Conservation (phyloP, 116 monocot species). For the Zostera marina region DNA sequence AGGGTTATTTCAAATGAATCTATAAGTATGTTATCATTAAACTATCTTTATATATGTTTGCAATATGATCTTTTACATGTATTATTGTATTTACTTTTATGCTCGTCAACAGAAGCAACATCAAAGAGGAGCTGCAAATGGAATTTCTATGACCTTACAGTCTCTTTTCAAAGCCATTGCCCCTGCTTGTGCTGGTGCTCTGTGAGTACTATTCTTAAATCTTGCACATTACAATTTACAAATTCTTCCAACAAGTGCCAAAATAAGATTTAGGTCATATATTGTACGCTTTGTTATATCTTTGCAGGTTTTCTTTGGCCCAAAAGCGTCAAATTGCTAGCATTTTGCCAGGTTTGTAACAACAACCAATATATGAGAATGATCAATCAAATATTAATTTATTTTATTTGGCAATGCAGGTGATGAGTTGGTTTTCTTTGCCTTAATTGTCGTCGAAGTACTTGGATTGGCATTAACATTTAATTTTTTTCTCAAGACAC, state of each 20-base stretch:
- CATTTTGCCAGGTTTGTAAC: constrained; percentile 14
- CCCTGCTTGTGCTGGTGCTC: constrained; percentile 62
- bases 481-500: constrained; percentile 7
- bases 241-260: not conserved
- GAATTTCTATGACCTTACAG: constrained; percentile 56
- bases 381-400: no score
- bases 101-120: constrained; percentile 29
- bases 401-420: constrained; percentile 10
- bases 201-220: constrained; percentile 61
- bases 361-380: no score
- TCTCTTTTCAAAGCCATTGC: constrained; percentile 72
- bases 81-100: not conserved
- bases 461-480: constrained; percentile 14
- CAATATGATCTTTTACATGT: no score
- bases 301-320: constrained; percentile 18
- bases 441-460: constrained; percentile 8
- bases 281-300: not conserved
- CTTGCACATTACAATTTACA: not conserved
- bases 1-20: no score
- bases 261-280: not conserved
- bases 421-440: constrained; percentile 27
- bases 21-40: no score
- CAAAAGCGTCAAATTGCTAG: constrained; percentile 11
- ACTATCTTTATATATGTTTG: no score
- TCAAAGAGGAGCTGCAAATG: constrained; percentile 97